Base-by-base conservation (phyloP, 1,284 basidiomycete genomes). In the Leccinum griseonigrum region DNA sequence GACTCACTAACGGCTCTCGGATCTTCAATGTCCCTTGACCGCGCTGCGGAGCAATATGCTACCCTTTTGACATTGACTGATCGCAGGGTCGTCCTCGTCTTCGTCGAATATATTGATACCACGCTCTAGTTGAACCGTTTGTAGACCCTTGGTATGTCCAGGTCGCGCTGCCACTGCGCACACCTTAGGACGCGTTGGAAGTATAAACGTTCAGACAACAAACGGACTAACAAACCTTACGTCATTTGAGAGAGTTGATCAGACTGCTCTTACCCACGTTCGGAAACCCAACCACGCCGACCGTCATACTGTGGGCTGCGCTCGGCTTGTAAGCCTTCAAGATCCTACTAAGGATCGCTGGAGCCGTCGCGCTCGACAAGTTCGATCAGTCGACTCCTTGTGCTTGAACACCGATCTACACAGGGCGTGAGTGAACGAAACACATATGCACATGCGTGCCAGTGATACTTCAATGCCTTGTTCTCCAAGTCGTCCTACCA, bases 401-500 rank as follows among this genome's bases (percentile, higher is more conserved):
- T 34, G 95, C 91, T 59, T 85, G 81, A 61, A 98, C 83, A n/a
- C 95, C 95, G 61, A 98, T 94, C 93, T 96, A 69, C 1, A 60
- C 48, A 57, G 64, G 40, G 56, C 43, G 40, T 67, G 32, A 51
- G 52, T 40, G 9, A 18, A 43, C 0, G 50, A 40, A 18, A n/a
- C n/a, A 18, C 10, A 16, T 11, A 40, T 2, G 28, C 16, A 6
- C 1, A 16, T 3, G 43, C 18, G n/a, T n/a, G n/a, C n/a, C n/a
- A n/a, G 13, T 40, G 26, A 6, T 4, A 64, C 79, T 14, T n/a
- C n/a, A n/a, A n/a, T 55, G 92, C 92, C 85, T 95, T 96, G 79
- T 93, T 94, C 73, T 94, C 86, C 26, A 99, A 82, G 75, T 98
- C 97, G 72, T 99, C 97, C 95, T 96, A 99, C 93, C 96, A 99